Percentiles rank a stretch among this genome's conserved stretches.
phyloP scores from a whole-genome alignment of 2,329 filamentous ascomycete genomes.

The Trichoderma aggressivum region DNA sequence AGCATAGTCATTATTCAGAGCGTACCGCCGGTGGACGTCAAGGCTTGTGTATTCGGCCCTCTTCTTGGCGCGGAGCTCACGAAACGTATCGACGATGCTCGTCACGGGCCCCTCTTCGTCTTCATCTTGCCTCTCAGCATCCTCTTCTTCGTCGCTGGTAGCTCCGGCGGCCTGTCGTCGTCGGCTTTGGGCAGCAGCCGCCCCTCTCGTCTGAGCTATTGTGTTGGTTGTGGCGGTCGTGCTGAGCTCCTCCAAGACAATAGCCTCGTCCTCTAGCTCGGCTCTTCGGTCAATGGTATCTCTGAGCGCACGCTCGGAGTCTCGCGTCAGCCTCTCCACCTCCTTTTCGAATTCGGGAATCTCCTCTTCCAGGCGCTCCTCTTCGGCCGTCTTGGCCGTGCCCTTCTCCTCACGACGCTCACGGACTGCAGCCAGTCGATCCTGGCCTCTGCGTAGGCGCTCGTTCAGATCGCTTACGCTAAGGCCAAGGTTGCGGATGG shows the following conservation, averaged over 20 bases:
- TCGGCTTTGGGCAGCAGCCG: constrained; percentile 11
- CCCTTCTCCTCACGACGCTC: constrained; percentile 39
- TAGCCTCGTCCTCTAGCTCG: constrained; percentile 48
- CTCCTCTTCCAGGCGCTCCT: constrained; percentile 39
- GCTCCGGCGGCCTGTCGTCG: constrained; percentile 12
- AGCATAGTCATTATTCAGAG: constrained; percentile 55
- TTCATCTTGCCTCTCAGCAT: constrained; percentile 27
- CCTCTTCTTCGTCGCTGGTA: constrained; percentile 18
- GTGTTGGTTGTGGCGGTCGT: constrained; percentile 27
- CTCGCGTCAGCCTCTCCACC: constrained; percentile 42
- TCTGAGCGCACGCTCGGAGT: constrained; percentile 47
- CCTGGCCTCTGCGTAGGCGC: constrained; percentile 36
- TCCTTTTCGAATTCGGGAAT: constrained; percentile 37
- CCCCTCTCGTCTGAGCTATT: constrained; percentile 6
- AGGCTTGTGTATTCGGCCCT: constrained; percentile 42
- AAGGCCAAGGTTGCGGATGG: constrained; percentile 42
- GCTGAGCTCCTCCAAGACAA: constrained; percentile 37
- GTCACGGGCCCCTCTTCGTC: constrained; percentile 24
- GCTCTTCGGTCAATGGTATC: constrained; percentile 48
- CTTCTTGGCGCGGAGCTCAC: constrained; percentile 36
- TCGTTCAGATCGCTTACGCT: constrained; percentile 51
- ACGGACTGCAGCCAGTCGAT: constrained; percentile 31
- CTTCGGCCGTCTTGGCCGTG: constrained; percentile 34
- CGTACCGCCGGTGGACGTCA: constrained; percentile 48
- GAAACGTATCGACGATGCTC: constrained; percentile 34